Percentiles rank a stretch among this genome's conserved stretches.
Evolutionary conservation across 352 stramenopile species (phyloP).

Genomic region (Globisporangium uncinulatum): DNA sequence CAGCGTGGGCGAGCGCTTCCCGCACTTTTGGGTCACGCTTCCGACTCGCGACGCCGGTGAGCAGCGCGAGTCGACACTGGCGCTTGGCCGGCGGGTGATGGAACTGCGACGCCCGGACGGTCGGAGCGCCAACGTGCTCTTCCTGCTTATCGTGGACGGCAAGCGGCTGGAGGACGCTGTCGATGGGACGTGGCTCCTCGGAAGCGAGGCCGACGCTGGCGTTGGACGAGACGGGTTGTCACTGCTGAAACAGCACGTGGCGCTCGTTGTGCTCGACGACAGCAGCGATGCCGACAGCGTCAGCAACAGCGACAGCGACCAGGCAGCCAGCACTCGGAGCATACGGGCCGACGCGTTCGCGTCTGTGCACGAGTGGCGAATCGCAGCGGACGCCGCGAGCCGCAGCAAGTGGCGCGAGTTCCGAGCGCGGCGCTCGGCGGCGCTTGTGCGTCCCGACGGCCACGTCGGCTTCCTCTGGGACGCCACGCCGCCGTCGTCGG

Average conservation of each 20-base stretch:
- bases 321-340: not conserved
- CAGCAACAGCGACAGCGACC: not conserved
- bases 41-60: conserved; percentile 5
- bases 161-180: conserved; percentile 14
- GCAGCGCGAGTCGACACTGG: conserved; percentile 40
- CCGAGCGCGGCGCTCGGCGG: conserved; percentile 20
- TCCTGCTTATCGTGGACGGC: conserved; percentile 45
- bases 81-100: conserved; percentile 23
- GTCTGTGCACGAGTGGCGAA: conserved; percentile 26
- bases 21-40: conserved; percentile 49
- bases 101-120: conserved; percentile 9
- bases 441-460: conserved; percentile 75
- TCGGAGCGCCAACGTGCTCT: conserved; percentile 29
- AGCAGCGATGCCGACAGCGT: not conserved
- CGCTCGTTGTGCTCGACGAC: conserved; percentile 30
- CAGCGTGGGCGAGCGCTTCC: conserved; percentile 50
- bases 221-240: not conserved
- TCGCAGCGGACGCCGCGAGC: conserved; percentile 18
- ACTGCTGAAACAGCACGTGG: conserved; percentile 29
- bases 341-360: conserved; percentile 10
- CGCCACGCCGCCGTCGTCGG: not conserved
- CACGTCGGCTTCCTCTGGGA: conserved; percentile 68
- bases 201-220: not conserved
- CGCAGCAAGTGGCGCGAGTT: conserved; percentile 40
- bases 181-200: not conserved